Evolutionary conservation across 148 eudicot species (phyloP), one percentile per base, ranked within the genome.

Genomic region (Suaeda aralocaspica): DNA sequence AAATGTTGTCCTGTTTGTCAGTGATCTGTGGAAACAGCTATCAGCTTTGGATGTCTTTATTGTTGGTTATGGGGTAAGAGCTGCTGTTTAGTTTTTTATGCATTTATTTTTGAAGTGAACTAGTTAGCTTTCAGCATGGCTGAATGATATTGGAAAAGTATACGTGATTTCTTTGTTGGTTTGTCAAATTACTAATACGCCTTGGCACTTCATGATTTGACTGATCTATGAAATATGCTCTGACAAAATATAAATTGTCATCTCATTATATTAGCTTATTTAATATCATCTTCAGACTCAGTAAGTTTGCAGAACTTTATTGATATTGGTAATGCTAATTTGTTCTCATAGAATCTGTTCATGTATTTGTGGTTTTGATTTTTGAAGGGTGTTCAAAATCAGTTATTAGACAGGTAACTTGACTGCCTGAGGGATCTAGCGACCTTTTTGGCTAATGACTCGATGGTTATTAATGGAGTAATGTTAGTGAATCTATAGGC

Each of bases 41-140:
- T 84, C 98, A 53, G 91, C 95, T 26, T 79, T 83, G 83, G 96
- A 90, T 51, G 80, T 90, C 76, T 93, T 93, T 79, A 91, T 91
- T 70, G 81, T 93, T 30, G 96, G 98, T 63, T 93, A 93, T 75
- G 98, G 98, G 84, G 98, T 93, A 89, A 83, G 92, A 81, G 74
- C 51, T 73, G 41, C 73, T 76, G 28, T 29, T 26, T 72, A 14
- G n/a, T 12, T 22, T 21, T 10, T 59, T 21, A 49, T 67, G 8
- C 36, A 3, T 61, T 19, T 25, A 9, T 64, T 64, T 52, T 8
- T 33, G 26, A n/a, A 25, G 11, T 21, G 59, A 1, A 18, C 22
- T 51, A 31, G 29, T 9, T 15, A 34, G 9, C 44, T 70, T 52
- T 59, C 45, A 59, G 42, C 26, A 39, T 74, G 45, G 52, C 70